phyloP scores from a whole-genome alignment of 495 filamentous ascomycete species.

The Xeromyces bisporus region DNA sequence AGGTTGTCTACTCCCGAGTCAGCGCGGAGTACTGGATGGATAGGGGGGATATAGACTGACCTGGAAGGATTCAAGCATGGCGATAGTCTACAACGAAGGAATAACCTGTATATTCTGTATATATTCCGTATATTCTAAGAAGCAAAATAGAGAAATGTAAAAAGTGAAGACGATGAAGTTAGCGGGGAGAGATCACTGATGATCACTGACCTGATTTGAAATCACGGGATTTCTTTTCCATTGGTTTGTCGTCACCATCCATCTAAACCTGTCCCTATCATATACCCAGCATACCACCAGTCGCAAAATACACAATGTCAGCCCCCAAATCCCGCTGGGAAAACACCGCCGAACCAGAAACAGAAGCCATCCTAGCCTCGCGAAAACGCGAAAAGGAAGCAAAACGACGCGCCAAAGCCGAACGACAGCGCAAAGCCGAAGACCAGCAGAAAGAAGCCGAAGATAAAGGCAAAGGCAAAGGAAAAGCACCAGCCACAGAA shows the following conservation, averaged over 20 bases:
- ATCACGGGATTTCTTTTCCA: no score
- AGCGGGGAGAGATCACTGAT: no score
- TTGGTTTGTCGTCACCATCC: no score
- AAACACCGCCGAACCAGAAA: conserved; percentile 50
- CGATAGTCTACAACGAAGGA: no score
- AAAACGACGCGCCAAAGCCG: conserved; percentile 71
- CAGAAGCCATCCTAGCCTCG: conserved; percentile 51
- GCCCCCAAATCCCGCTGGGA: conserved; percentile 76
- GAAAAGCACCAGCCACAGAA: conserved; percentile 9
- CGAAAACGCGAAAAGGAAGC: conserved; percentile 77
- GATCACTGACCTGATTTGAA: no score
- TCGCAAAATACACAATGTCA: conserved; percentile 34
- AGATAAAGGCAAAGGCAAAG: conserved; percentile 3
- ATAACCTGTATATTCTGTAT: no score
- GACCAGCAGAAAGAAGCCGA: conserved; percentile 15
- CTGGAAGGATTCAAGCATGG: conserved; percentile 44
- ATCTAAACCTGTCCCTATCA: no score
- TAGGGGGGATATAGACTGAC: conserved; percentile 11
- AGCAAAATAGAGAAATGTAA: no score
- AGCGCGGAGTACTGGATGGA: no score
- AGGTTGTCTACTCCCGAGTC: conserved; percentile 48
- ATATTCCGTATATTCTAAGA: no score
- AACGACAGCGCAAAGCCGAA: conserved; percentile 61
- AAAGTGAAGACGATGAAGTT: no score
- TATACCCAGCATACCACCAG: no score